phyloP scores from a whole-genome alignment of 345 rosid genomes.

The Gossypioides kirkii region DNA sequence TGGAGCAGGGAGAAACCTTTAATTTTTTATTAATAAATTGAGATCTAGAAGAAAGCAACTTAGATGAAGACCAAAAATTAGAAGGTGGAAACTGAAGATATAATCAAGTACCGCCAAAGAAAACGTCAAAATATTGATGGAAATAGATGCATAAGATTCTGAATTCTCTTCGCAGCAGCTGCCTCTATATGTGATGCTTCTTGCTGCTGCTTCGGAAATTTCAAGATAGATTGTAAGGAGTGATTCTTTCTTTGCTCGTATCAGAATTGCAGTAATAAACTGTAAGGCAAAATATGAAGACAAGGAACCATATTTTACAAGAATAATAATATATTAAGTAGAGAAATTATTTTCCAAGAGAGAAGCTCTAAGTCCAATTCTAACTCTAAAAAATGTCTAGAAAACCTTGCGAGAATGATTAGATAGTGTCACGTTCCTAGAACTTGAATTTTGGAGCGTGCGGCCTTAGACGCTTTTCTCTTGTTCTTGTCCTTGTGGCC shows the following conservation, averaged over 20 bases:
- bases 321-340: not conserved
- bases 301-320: not conserved
- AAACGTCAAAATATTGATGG: not conserved
- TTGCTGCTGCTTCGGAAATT: not conserved
- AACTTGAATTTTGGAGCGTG: too few species aligned
- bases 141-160: conserved; percentile 1
- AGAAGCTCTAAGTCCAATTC: not conserved
- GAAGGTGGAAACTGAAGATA: not conserved
- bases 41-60: not conserved
- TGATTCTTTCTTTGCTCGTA: not conserved
- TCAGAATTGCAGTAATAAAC: not conserved
- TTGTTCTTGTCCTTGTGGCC: too few species aligned
- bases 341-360: not conserved
- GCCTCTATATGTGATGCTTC: not conserved
- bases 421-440: too few species aligned
- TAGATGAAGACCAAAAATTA: not conserved
- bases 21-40: not conserved
- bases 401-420: not conserved
- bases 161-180: not conserved
- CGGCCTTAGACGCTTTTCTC: too few species aligned
- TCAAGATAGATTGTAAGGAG: not conserved
- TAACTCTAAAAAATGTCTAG: not conserved
- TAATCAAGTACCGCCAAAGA: not conserved
- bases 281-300: not conserved
- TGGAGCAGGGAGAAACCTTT: not conserved